Percentiles rank a stretch among this genome's conserved stretches.
Conservation (phyloP, 805 yeast genomes). For the Saccharomycopsis oosterbeekiorum region DNA sequence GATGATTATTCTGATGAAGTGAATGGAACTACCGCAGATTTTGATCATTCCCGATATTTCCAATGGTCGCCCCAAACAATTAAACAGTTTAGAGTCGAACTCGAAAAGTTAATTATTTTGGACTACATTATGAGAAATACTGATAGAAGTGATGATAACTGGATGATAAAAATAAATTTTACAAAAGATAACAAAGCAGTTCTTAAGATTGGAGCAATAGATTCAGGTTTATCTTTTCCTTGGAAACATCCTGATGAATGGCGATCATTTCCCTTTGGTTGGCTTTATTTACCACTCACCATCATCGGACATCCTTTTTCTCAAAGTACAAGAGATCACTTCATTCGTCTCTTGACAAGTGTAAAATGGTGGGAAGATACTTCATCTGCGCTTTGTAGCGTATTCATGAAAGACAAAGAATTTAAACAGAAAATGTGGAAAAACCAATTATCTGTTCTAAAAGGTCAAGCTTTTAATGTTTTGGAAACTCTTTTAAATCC, state of each 20-base stretch:
- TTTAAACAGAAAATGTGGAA: slow-evolving; percentile 59
- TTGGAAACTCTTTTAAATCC: slow-evolving; percentile 51
- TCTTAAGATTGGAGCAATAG: slow-evolving; percentile 59
- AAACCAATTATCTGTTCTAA: slow-evolving; percentile 58
- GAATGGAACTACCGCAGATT: slow-evolving; percentile 6
- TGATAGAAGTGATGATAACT: slow-evolving; percentile 64
- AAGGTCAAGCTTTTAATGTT: slow-evolving; percentile 71
- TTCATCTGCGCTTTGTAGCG: slow-evolving; percentile 33
- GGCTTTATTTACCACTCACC: slow-evolving; percentile 58
- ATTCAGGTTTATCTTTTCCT: slow-evolving; percentile 65
- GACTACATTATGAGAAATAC: slow-evolving; percentile 70
- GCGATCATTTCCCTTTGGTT: slow-evolving; percentile 72
- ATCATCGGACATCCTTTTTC: slow-evolving; percentile 63
- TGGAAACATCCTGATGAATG: slow-evolving; percentile 81
- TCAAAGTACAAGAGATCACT: slow-evolving; percentile 42
- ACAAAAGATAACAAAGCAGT: slow-evolving; percentile 26
- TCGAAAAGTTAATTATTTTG: slow-evolving; percentile 59
- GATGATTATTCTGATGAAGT: background rate
- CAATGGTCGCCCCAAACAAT: slow-evolving; percentile 44
- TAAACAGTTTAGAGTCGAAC: slow-evolving; percentile 44
- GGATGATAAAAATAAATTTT: slow-evolving; percentile 56
- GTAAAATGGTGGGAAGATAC: slow-evolving; percentile 64
- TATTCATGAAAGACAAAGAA: slow-evolving; percentile 48
- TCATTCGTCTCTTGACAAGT: slow-evolving; percentile 48
- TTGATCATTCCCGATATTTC: slow-evolving; percentile 25